A percentile compares a stretch with the other conserved stretches of the same genome.
phyloP scores from a whole-genome alignment of 2,329 filamentous ascomycete species.

The Phialemonium atrogriseum region DNA sequence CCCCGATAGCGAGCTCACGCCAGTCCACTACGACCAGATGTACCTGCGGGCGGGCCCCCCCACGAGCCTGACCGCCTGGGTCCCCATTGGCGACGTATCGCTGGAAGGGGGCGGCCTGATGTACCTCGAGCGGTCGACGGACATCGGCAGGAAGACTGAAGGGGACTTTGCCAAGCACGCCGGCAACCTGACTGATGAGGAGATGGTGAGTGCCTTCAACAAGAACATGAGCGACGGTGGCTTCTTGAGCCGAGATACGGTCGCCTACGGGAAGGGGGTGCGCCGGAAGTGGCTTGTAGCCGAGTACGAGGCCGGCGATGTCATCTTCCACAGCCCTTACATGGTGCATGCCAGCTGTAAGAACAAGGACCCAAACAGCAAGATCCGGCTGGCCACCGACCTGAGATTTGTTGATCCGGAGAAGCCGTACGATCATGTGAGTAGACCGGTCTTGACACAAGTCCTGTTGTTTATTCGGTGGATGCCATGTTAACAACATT shows the following conservation, averaged over 20 bases:
- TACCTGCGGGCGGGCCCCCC: slow-evolving; percentile 47
- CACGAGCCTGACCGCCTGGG: slow-evolving; percentile 48
- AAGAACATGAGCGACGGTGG: slow-evolving; percentile 51
- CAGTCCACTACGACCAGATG: slow-evolving; percentile 53
- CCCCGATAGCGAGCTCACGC: slow-evolving; percentile 46
- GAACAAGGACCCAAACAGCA: slow-evolving; percentile 41
- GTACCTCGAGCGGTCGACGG: slow-evolving; percentile 42
- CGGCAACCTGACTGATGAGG: slow-evolving; percentile 40
- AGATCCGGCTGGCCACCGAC: slow-evolving; percentile 48
- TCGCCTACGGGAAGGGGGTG: slow-evolving; percentile 21
- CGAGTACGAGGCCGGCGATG: slow-evolving; percentile 30
- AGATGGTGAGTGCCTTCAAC: slow-evolving; percentile 44
- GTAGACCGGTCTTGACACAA: too few relatives aligned
- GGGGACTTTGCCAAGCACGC: slow-evolving; percentile 35
- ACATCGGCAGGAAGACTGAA: slow-evolving; percentile 41
- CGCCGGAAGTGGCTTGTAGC: slow-evolving; percentile 24
- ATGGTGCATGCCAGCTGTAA: slow-evolving; percentile 44
- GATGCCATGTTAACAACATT: slow-evolving; percentile 2
- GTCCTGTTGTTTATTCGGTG: not conserved
- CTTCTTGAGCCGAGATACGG: slow-evolving; percentile 40
- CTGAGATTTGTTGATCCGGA: slow-evolving; percentile 45
- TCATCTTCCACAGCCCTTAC: slow-evolving; percentile 28
- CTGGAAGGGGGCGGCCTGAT: slow-evolving; percentile 50
- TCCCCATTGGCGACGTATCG: slow-evolving; percentile 45
- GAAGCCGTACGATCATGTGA: slow-evolving; percentile 39